phyloP scores from a whole-genome alignment of 805 yeast genomes.

The Cyberlindnera samutprakarnensis region DNA sequence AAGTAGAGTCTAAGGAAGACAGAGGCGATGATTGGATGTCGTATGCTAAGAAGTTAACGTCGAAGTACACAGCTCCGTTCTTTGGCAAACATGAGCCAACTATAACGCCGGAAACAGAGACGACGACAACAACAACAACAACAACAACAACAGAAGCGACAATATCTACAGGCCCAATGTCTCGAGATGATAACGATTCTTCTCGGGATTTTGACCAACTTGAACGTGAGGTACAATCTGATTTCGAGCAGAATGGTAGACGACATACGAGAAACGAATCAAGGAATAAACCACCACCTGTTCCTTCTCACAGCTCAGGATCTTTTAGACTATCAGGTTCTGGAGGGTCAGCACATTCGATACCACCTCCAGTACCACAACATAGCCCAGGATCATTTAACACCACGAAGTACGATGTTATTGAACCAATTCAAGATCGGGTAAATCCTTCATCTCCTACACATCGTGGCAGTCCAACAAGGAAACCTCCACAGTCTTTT shows the following conservation, averaged over 20 bases:
- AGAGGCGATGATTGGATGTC: constrained; percentile 1
- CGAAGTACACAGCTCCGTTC: constrained; percentile 6
- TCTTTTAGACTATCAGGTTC: constrained; percentile 3
- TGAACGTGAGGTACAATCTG: constrained; percentile 27
- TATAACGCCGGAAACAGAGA: too few relatives aligned
- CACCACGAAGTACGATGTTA: constrained; percentile 12
- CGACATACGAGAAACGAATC: constrained; percentile 2
- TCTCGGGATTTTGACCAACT: too few relatives aligned
- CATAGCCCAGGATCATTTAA: constrained; percentile 3
- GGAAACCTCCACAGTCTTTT: constrained; percentile 13
- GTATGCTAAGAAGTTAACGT: constrained; percentile 14
- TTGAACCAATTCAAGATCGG: too few relatives aligned
- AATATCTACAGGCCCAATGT: too few relatives aligned
- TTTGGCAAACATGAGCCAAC: constrained; percentile 5
- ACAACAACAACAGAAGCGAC: too few relatives aligned
- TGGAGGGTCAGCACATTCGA: neutral
- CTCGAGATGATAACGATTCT: too few relatives aligned
- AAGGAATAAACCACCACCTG: constrained; percentile 17
- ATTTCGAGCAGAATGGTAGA: constrained; percentile 18
- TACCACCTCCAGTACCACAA: constrained; percentile 11
- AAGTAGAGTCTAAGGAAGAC: neutral
- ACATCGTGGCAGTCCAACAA: constrained; percentile 14
- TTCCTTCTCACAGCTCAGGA: constrained; percentile 20
- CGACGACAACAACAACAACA: too few relatives aligned
- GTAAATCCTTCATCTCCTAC: too few relatives aligned